A percentile compares a stretch with the other conserved stretches of the same genome.
These are phyloP conservation scores for Leccinum griseonigrum DNA, from an alignment of 1,284 basidiomycete genomes.

Conservation along the genomic window DNA sequence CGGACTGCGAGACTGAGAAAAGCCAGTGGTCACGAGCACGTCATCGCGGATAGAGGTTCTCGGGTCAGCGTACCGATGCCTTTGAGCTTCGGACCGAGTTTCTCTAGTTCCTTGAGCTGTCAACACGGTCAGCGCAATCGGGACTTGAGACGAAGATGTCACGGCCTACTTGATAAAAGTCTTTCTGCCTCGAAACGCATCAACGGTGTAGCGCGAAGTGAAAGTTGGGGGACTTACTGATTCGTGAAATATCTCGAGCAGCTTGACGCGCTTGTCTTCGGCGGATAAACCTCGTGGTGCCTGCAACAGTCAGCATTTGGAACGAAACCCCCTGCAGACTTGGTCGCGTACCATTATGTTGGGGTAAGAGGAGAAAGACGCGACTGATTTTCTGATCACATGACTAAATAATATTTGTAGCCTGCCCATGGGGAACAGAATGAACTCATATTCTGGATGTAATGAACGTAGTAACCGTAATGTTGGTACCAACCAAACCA, in stretches of 20 bases:
- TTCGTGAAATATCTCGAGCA: slow-evolving; percentile 89
- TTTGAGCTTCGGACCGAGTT: slow-evolving; percentile 79
- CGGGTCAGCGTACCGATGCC: slow-evolving; percentile 64
- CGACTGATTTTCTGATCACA: slow-evolving; percentile 19
- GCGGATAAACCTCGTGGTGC: slow-evolving; percentile 75
- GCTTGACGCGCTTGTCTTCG: slow-evolving; percentile 77
- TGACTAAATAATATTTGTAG: slow-evolving; percentile 11
- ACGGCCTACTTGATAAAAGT: slow-evolving; percentile 71
- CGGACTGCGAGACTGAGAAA: slow-evolving; percentile 71
- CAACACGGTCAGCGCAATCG: not conserved
- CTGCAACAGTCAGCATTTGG: slow-evolving; percentile 35
- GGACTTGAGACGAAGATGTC: not conserved
- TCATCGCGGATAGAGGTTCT: not conserved
- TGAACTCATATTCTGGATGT: slow-evolving; percentile 29
- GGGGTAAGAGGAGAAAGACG: not conserved
- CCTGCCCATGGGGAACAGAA: slow-evolving; percentile 11
- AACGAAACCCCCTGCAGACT: not conserved
- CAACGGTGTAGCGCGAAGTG: not conserved
- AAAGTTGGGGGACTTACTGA: slow-evolving; percentile 47
- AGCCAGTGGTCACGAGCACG: not conserved
- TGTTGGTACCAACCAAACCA: slow-evolving; percentile 22
- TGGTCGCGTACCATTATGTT: slow-evolving; percentile 24
- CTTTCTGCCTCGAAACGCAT: slow-evolving; percentile 51
- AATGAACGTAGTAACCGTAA: slow-evolving; percentile 19
- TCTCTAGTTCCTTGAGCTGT: slow-evolving; percentile 87